Base-by-base conservation (phyloP, 192 early-diverging fungal genomes). In the Spizellomyces punctatus region DNA sequence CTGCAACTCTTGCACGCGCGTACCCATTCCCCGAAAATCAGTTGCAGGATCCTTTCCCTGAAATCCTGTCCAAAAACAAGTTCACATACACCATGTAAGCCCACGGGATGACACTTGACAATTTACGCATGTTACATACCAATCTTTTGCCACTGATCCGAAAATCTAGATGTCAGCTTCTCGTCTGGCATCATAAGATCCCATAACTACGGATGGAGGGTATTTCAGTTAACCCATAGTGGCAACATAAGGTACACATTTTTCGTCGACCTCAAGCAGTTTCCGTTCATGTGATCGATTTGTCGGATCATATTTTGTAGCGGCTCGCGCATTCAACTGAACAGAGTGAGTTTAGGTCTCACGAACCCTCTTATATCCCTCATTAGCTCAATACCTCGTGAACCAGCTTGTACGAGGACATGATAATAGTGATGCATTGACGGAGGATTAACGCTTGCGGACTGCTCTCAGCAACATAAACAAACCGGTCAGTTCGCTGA, bases 1-100 rank as follows among this genome's bases (percentile, higher is more conserved):
- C 27, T n/a, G 27, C 27, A 36, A 36, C 27, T 2, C 0, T 3
- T 36, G 27, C 27, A 36, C 27, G 27, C 27, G 41, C 47, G 58
- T 79, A 82, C 89, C 93, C 92, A 95, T 94, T 42, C 90, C 90
- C 55, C 93, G 82, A 67, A 95, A 95, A 76, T 95, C 93, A 0
- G 92, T 93, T 19, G 92, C 89, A 6, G 92, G 91, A 69, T 93
- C 91, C 17, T 78, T 84, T 49, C 92, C 93, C 75, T 95, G 93
- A 67, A 95, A 95, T 0, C 93, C 27, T 36, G 27, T 36, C 0
- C 27, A 36, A 36, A 3, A 36, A 36, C 1, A 0, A 36, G 0
- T 36, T 3, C 27, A 36, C 27, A n/a, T n/a, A 36, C 27, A 36
- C 3, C 27, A 36, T 36, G 27, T 36, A 36, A 36, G 27, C 27